phyloP scores from a whole-genome alignment of 2,329 filamentous ascomycete genomes.

The Fusarium chaquense region DNA sequence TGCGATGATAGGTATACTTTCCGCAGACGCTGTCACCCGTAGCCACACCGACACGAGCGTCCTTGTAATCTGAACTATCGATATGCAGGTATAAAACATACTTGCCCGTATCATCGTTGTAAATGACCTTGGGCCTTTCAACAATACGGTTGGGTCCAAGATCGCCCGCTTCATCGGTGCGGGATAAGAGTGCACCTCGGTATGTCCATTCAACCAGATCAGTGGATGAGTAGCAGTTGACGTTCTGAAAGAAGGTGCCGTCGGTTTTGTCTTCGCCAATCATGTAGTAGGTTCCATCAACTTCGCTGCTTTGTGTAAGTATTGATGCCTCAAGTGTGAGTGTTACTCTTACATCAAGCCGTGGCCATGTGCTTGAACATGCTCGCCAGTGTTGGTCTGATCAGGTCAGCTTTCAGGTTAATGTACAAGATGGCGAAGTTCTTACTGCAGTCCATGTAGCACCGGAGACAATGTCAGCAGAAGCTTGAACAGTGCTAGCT shows the following conservation, averaged over 20 bases:
- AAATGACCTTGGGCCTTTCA: slow-evolving; percentile 76
- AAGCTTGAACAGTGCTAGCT: slow-evolving; percentile 13
- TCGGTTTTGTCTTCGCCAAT: slow-evolving; percentile 77
- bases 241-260: slow-evolving; percentile 70
- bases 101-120: slow-evolving; percentile 71
- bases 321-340: too few species aligned
- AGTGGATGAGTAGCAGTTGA: slow-evolving; percentile 75
- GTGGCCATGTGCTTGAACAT: slow-evolving; percentile 75
- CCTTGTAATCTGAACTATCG: slow-evolving; percentile 69
- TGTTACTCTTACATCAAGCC: slow-evolving; percentile 73
- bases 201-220: slow-evolving; percentile 74
- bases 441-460: slow-evolving; percentile 60
- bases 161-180: slow-evolving; percentile 60
- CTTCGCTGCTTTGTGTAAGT: slow-evolving; percentile 41
- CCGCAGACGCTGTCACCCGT: slow-evolving; percentile 70
- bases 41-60: slow-evolving; percentile 74
- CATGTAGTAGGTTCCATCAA: slow-evolving; percentile 71
- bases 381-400: slow-evolving; percentile 61
- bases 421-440: fast-evolving
- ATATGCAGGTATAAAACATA: slow-evolving; percentile 80
- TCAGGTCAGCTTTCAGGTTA: fast-evolving
- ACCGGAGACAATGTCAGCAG: slow-evolving; percentile 57
- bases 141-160: slow-evolving; percentile 72
- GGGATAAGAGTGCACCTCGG: slow-evolving; percentile 68
- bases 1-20: slow-evolving; percentile 59